Evolutionary conservation across 2,329 filamentous ascomycete species (phyloP).

Genomic region (Fusarium haematococcum): DNA sequence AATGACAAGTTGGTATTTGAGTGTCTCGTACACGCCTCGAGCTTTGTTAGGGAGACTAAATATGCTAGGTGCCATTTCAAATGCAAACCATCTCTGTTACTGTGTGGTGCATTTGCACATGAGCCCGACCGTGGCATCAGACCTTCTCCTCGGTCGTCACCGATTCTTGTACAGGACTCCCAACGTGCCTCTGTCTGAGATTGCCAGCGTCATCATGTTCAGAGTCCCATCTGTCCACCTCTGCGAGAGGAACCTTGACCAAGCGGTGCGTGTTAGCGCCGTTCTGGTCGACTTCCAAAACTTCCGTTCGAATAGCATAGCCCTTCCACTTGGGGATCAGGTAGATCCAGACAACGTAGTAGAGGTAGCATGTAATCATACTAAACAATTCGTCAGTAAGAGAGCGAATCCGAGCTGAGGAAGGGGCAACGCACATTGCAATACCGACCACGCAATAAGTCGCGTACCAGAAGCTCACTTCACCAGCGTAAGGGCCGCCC

Average conservation of each 20-base stretch:
- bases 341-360: conserved; percentile 71
- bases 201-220: conserved; percentile 64
- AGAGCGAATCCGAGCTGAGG: fast-evolving
- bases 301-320: conserved; percentile 67
- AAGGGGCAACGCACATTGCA: conserved; percentile 64
- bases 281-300: conserved; percentile 57
- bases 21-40: not conserved
- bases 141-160: not conserved
- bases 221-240: conserved; percentile 68
- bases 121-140: not conserved
- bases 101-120: not conserved
- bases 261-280: conserved; percentile 59
- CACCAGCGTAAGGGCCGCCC: conserved; percentile 68
- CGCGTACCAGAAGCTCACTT: conserved; percentile 80
- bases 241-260: conserved; percentile 63
- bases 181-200: not conserved
- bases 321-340: conserved; percentile 63
- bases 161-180: not conserved
- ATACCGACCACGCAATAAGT: conserved; percentile 76
- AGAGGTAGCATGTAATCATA: conserved; percentile 64
- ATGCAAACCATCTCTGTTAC: not conserved
- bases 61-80: no score
- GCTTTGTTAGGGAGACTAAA: not conserved
- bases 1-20: not conserved
- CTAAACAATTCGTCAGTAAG: conserved; percentile 43